Base-by-base conservation (phyloP, 2,329 filamentous ascomycete species). In the Nigrograna mackinnonii region DNA sequence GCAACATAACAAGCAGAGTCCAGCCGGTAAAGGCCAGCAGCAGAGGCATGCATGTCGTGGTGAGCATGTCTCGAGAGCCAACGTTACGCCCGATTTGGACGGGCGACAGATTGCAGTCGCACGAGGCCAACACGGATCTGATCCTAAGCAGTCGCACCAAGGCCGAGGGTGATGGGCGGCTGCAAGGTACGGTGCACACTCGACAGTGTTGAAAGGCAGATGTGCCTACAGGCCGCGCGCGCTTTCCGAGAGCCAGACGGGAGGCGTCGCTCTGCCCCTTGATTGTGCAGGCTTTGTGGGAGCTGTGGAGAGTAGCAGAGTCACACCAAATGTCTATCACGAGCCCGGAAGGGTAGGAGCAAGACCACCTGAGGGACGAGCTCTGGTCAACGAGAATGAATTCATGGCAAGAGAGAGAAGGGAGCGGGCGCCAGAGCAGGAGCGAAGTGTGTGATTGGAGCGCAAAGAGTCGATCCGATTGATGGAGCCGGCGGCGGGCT, bases 151-250 rank as follows among this genome's bases (percentile, higher is more conserved):
- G 56, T 64, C 32, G 52, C 58, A 62, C 58, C 34, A 51, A 39
- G 42, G 47, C 54, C 52, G 52, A 51, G 47, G 43, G 44, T 38
- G 52, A 45, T 44, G 49, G 49, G 49, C 36, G 39, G 51, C 63
- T 66, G 65, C 64, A 66, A 67, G 65, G 64, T 61, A 67, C 63
- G 46, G 38, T 54, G 52, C 47, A 50, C 49, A 51, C 52, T 44
- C 35, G 47, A 39, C 39, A 32, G n/a, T n/a, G n/a, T n/a, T n/a
- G n/a, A n/a, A n/a, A n/a, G n/a, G 30, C 35, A 31, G 30, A 47
- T 44, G n/a, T n/a, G 41, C 39, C 42, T 33, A 17, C 33, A 52
- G 52, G 50, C 54, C 56, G 24, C 24, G 24, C 24, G 17, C 52
- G 47, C 47, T 46, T 54, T 55, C 52, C 55, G 51, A 55, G 55